Evolutionary conservation across 1,139 yeast species (phyloP), one percentile per base, ranked within the genome.

Genomic region (Candida frijolesensis): DNA sequence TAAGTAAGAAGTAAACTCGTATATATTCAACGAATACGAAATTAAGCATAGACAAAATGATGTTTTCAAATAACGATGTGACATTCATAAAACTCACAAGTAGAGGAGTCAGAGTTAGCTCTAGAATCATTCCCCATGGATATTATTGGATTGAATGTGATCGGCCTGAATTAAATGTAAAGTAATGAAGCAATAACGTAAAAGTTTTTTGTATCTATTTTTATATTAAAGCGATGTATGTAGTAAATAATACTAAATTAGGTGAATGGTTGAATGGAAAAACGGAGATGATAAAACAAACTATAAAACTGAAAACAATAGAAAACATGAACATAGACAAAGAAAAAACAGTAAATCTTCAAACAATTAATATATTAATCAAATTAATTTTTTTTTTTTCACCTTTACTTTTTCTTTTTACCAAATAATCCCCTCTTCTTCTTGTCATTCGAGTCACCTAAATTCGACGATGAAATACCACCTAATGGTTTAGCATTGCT

Each of bases 341-440:
- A 18, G n/a, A 37, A 37, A 37, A 27, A 25, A 38, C 18, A 42
- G 33, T 12, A 14, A 34, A 16, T 7, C 18, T 19, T 18, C 6
- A 30, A 15, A 15, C 15, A 29, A 9, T n/a, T 11, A 15, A 41
- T n/a, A 41, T 29, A 29, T 12, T 16, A 29, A 29, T 15, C 27
- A 40, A 40, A 40, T 12, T n/a, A 27, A 27, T 4, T 12, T 25
- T 39, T 39, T 18, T 22, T 14, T 14, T 19, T 4, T 19, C 22
- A n/a, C 4, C 27, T 40, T n/a, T 19, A 30, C 25, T 34, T 33
- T 22, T 34, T 43, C 38, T 25, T 43, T 33, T 46, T 48, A 27
- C 72, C 67, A 53, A 75, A 72, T 1, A 75, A 57, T 1, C 79
- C 77, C 44, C 62, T 67, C 62, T 72, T 72, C 46, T 62, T 62